Conservation (phyloP, 2,329 filamentous ascomycete species). For the Cadophora sp. region DNA sequence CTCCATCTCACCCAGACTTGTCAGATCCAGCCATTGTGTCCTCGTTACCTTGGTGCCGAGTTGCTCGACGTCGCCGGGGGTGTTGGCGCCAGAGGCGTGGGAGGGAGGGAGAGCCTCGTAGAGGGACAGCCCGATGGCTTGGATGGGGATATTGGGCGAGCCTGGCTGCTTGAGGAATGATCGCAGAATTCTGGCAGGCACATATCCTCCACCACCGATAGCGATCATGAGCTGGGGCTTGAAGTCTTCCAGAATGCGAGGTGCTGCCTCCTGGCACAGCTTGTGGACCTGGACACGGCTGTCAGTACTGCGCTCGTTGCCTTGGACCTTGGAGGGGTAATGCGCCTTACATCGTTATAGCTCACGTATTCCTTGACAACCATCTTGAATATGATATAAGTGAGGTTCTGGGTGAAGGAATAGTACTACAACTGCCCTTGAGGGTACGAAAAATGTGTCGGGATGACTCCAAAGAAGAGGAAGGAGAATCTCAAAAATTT, state of each 20-base stretch:
- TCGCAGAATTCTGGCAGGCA: slow-evolving; percentile 93
- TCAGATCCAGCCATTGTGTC: slow-evolving; percentile 97
- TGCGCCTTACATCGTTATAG: slow-evolving; percentile 77
- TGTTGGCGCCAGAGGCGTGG: slow-evolving; percentile 57
- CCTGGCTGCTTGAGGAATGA: slow-evolving; percentile 94
- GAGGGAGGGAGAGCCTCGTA: slow-evolving; percentile 80
- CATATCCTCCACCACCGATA: slow-evolving; percentile 96
- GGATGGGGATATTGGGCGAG: slow-evolving; percentile 94
- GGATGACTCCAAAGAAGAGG: slow-evolving; percentile 27
- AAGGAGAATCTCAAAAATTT: slow-evolving; percentile 25
- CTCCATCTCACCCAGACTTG: slow-evolving; percentile 80
- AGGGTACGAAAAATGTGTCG: slow-evolving; percentile 23
- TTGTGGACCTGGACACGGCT: slow-evolving; percentile 80
- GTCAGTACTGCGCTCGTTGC: slow-evolving; percentile 30
- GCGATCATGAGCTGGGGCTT: slow-evolving; percentile 97
- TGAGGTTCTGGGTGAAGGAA: neutral
- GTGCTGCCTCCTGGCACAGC: slow-evolving; percentile 87
- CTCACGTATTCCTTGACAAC: slow-evolving; percentile 87
- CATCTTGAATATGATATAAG: slow-evolving; percentile 58
- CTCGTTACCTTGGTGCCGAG: slow-evolving; percentile 94
- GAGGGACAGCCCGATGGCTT: slow-evolving; percentile 96
- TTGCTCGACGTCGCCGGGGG: slow-evolving; percentile 62
- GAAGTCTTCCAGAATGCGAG: slow-evolving; percentile 82
- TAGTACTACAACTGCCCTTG: slow-evolving; percentile 23
- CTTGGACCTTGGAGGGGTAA: slow-evolving; percentile 30